These are phyloP conservation scores for Cordyceps militaris DNA, from an alignment of 2,329 filamentous ascomycete species.

Conservation along the genomic window DNA sequence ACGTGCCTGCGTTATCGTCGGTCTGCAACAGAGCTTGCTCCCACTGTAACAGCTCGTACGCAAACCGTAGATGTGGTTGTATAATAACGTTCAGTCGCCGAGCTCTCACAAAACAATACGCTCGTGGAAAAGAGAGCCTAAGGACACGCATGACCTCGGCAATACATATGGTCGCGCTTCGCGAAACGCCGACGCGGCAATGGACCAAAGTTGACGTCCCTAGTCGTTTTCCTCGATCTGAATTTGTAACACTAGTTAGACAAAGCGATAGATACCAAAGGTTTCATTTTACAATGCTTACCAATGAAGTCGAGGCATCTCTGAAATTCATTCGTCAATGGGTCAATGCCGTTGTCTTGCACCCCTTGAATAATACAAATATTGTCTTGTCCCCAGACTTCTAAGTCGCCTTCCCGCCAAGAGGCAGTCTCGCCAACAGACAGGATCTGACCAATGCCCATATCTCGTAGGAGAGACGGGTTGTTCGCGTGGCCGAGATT, in stretches of 20 bases:
- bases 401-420: conserved; percentile 66
- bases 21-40: conserved; percentile 66
- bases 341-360: conserved; percentile 95
- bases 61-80: conserved; percentile 90
- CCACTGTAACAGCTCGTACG: conserved; percentile 93
- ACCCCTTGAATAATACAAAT: conserved; percentile 76
- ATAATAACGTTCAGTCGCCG: conserved; percentile 95
- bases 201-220: conserved; percentile 87
- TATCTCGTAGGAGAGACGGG: conserved; percentile 65
- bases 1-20: conserved; percentile 34
- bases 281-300: conserved; percentile 38
- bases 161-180: conserved; percentile 95
- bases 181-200: conserved; percentile 90
- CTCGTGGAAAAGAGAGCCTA: conserved; percentile 76
- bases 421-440: conserved; percentile 85
- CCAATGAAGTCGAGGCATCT: conserved; percentile 87
- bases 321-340: conserved; percentile 77
- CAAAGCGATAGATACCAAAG: neutral
- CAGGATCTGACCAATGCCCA: conserved; percentile 82
- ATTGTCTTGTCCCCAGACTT: conserved; percentile 70
- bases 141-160: conserved; percentile 91
- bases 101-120: conserved; percentile 94
- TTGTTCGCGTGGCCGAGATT: conserved; percentile 94
- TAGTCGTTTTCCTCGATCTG: conserved; percentile 71
- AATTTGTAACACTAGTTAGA: conserved; percentile 9